Percentiles rank a stretch among this genome's conserved stretches.
phyloP scores from a whole-genome alignment of 176 grass and related monocot species.

The Hordeum vulgare region MorexV3_pseudomolecules_assembly NC_058519.1:628553481-628553980 shows the following conservation, averaged over 20 bases:
- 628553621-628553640: conserved; percentile 92
- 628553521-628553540: conserved; percentile 84
- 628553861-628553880: not conserved
- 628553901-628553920: conserved; percentile 72
- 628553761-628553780: not conserved
- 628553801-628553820: not conserved
- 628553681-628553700: not conserved
- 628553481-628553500: conserved; percentile 89
- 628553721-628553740: not conserved
- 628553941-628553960: conserved; percentile 55
- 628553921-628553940: conserved; percentile 78
- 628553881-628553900: conserved; percentile 2
- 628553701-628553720: not conserved
- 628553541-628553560: conserved; percentile 83
- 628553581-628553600: conserved; percentile 79
- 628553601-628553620: conserved; percentile 72
- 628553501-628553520: conserved; percentile 99
- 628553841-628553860: not conserved
- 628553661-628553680: conserved; percentile 42
- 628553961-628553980: conserved; percentile 98
- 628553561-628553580: conserved; percentile 96
- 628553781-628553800: not conserved
- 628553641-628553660: conserved; percentile 88
- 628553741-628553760: not conserved
- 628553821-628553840: not conserved